Evolutionary conservation across 2,329 filamentous ascomycete species (phyloP).

Genomic region (Botrytis galanthina): DNA sequence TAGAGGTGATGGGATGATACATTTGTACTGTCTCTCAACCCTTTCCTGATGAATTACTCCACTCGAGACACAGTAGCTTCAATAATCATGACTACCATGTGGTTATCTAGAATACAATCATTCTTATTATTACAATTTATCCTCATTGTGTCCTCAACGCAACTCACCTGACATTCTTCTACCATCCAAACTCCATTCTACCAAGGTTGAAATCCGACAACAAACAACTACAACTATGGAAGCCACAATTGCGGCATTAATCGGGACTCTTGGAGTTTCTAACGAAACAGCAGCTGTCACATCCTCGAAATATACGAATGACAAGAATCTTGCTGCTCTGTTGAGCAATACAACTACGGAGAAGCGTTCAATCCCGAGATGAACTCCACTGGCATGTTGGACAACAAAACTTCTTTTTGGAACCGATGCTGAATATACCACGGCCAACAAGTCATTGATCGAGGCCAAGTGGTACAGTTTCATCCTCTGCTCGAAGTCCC

Average conservation of each 20-base stretch:
- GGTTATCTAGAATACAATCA: background rate
- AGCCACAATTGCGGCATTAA: too few relatives aligned
- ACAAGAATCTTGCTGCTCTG: background rate
- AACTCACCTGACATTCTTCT: background rate
- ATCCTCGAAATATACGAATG: too few relatives aligned
- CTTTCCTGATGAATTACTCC: background rate
- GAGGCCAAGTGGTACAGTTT: background rate
- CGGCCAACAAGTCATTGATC: background rate
- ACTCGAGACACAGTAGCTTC: background rate
- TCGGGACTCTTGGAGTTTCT: too few relatives aligned
- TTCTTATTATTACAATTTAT: background rate
- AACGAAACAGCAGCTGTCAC: too few relatives aligned
- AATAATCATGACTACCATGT: background rate
- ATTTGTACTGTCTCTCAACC: background rate
- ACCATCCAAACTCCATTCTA: background rate
- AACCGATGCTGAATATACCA: background rate
- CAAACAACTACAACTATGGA: too few relatives aligned
- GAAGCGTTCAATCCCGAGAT: background rate
- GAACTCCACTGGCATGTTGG: background rate
- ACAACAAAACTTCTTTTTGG: background rate
- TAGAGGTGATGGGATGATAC: background rate
- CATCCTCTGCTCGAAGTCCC: too few relatives aligned
- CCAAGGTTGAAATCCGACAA: too few relatives aligned
- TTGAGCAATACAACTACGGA: background rate
- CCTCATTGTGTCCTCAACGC: background rate